Base-by-base conservation (phyloP, 768 basidiomycete genomes). In the Hydnomerulius pinastri region DNA sequence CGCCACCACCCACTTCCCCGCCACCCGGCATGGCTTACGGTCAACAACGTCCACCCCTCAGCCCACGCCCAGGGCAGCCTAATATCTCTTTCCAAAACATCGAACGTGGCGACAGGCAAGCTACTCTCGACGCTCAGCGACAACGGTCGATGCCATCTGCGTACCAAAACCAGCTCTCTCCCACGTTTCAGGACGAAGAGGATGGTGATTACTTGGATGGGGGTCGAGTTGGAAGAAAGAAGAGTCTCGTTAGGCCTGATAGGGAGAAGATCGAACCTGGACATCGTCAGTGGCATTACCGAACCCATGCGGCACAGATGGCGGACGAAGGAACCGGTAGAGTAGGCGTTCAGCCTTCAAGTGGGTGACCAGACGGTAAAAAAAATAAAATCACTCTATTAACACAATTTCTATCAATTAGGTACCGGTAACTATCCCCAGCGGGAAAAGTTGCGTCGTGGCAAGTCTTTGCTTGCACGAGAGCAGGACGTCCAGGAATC, bases 211-310 rank as follows among this genome's bases (percentile, higher is more conserved):
- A 70, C 37, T 70, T 69, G 33, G 82, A 82, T 57, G 74, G 77
- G 3, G 69, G 74, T 13, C 74, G 76, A 50, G 79, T 91, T 6
- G 72, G 76, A 50, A 74, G 97, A 65, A 98, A 97, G 78, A 95
- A 94, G 78, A 90, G 87, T 65, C 78, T 99, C 15, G 90, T 98
- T 46, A 76, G 80, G 48, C 96, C 96, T 4, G 96, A 99, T 70
- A 77, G 96, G 50, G 95, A 97, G 75, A 92, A 95, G 77, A 91
- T 98, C 59, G 94, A 98, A 62, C 93, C 94, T 9, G 84, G 85
- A 35, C 93, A 98, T 75, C 81, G 93, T 43, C 86, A 94, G 61
- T 98, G 87, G 86, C 89, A 98, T 71, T 98, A 98, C 71, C 84
- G 91, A 46, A 83, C 78, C 50, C 93, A 90, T 70, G 91, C 91